phyloP scores from a whole-genome alignment of 2,329 filamentous ascomycete genomes.

The Didymellaceae sp. region DNA sequence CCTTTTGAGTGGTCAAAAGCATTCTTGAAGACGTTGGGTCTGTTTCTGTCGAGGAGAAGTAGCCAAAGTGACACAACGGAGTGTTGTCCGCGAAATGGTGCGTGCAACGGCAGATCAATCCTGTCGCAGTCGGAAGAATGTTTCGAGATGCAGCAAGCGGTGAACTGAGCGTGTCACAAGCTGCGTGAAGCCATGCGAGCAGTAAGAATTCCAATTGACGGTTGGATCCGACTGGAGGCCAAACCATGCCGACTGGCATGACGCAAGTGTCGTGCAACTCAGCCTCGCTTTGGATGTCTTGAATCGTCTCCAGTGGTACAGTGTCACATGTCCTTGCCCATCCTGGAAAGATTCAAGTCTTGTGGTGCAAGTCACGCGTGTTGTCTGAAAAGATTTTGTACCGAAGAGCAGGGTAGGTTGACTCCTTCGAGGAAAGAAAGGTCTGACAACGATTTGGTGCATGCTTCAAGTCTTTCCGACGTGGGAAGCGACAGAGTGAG shows the following conservation, averaged over 20 bases:
- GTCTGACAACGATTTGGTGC: not conserved
- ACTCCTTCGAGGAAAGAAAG: not conserved
- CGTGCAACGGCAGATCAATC: not conserved
- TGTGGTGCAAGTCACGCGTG: slow-evolving; percentile 3
- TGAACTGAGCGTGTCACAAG: not conserved
- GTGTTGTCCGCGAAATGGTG: not conserved
- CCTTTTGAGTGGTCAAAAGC: too few relatives aligned
- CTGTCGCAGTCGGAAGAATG: not conserved
- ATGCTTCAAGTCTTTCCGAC: not conserved
- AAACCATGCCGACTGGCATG: not conserved
- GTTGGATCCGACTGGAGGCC: not conserved
- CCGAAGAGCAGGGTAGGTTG: not conserved
- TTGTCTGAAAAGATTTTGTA: not conserved
- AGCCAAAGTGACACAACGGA: too few relatives aligned
- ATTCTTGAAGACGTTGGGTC: too few relatives aligned
- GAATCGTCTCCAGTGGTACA: slow-evolving; percentile 1
- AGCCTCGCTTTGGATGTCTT: slow-evolving; percentile 6
- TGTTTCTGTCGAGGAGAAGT: too few relatives aligned
- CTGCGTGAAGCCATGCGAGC: not conserved
- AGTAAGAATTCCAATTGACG: not conserved
- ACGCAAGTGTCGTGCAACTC: not conserved
- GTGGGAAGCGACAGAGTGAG: not conserved
- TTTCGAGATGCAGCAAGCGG: not conserved
- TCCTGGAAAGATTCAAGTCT: not conserved
- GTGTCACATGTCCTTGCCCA: not conserved